Base-by-base conservation (phyloP, 768 basidiomycete species). In the Phanerodontia chrysosporium region DNA sequence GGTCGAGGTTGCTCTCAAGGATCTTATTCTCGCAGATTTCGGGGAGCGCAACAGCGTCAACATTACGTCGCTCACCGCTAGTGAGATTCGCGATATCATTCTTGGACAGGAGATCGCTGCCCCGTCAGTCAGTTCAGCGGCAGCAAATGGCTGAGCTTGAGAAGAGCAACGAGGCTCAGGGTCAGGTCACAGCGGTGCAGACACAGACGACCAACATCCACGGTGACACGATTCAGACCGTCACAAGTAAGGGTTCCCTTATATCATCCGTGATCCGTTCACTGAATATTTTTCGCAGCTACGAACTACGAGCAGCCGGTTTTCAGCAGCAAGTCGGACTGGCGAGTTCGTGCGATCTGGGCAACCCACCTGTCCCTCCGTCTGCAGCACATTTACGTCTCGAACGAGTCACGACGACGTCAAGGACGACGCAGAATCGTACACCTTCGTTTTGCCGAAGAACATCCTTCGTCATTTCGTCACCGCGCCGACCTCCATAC, bases 111-210 rank as follows among this genome's bases (percentile, higher is more conserved):
- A 98, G 74, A 99, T 99, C 60, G 92, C 90, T 39, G 94, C 94
- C 4, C 94, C 94, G 0, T 95, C 92, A n/a, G n/a, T n/a, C n/a
- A 3, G 89, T 90, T 2, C 97, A 99, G 71, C 87, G 97, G 51
- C 97, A 98, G 74, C 97, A 99, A 74, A 97, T 98, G 95, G 97
- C 96, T 18, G 97, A 98, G 71, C 78, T 99, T 55, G 97, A 99
- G 74, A 98, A 98, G 80, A 90, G 90, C 59, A 84, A 90, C 6
- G 96, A 97, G 70, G 95, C 97, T 0, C 92, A 94, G 63, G 83
- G 85, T 49, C 96, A 98, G 72, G 90, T 98, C 65, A 99, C 97
- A 1, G 95, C 97, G 24, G 78, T 98, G 46, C 94, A 98, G 74
- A 98, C 95, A n/a, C 89, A 92, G 82, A 98, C 97, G 2, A 98